Conservation (phyloP, 805 yeast species). For the Candida vaughaniae region DNA sequence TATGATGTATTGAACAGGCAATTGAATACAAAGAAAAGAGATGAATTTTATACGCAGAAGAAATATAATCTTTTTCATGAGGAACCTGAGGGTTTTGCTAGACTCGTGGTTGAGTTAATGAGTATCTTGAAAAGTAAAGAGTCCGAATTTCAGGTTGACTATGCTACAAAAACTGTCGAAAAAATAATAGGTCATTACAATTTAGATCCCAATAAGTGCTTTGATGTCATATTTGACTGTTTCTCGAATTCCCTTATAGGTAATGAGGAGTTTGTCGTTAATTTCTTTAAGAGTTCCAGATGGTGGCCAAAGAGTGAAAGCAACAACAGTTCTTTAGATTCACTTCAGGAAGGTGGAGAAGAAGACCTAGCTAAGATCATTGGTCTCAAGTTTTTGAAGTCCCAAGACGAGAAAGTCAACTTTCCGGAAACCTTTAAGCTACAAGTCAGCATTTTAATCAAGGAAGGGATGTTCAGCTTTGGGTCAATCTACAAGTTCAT, state of each 20-base stretch:
- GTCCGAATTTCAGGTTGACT: constrained; percentile 39
- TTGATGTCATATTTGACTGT: constrained; percentile 61
- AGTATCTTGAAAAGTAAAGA: constrained; percentile 38
- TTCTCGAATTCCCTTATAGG: constrained; percentile 44
- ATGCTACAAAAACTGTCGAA: constrained; percentile 48
- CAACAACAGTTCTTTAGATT: constrained; percentile 29
- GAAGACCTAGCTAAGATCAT: constrained; percentile 53
- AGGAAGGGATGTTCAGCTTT: constrained; percentile 64
- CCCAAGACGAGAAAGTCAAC: constrained; percentile 25
- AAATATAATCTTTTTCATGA: constrained; percentile 71
- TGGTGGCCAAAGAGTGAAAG: constrained; percentile 63
- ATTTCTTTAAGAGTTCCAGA: constrained; percentile 50
- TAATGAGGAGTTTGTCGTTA: constrained; percentile 47
- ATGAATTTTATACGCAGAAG: constrained; percentile 48
- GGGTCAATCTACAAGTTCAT: constrained; percentile 58
- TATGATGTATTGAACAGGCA: constrained; percentile 33
- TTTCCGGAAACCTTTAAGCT: constrained; percentile 44
- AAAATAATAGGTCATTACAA: constrained; percentile 70
- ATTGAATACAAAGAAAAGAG: constrained; percentile 35
- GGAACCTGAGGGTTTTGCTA: constrained; percentile 76
- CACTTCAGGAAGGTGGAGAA: constrained; percentile 52
- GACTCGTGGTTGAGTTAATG: constrained; percentile 51
- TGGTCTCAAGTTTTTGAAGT: constrained; percentile 42
- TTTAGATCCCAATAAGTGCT: constrained; percentile 68
- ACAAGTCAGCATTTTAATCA: constrained; percentile 56